Base-by-base conservation (phyloP, 495 filamentous ascomycete genomes). In the Xylaria palmicola region DNA sequence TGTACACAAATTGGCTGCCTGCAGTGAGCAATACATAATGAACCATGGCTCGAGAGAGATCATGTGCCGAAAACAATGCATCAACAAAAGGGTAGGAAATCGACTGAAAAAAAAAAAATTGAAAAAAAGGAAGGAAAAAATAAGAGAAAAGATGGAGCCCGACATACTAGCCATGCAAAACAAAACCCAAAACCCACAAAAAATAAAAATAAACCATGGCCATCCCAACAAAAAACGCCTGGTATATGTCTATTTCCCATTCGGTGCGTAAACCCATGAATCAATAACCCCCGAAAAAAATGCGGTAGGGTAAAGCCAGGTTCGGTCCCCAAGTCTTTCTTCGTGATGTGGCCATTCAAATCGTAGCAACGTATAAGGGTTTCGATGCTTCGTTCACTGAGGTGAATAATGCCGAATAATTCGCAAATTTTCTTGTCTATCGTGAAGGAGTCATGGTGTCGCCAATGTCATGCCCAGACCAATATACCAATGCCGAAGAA, bases 201-300 rank as follows among this genome's bases (percentile, higher is more conserved):
- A n/a, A n/a, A n/a, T n/a, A n/a, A n/a, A n/a, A n/a, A n/a, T n/a
- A n/a, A 36, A 24, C n/a, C 43, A 34, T 57, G 32, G 44, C 52
- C 50, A 57, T 8, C 49, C 32, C 17, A 47, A 44, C 36, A 45
- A 45, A 20, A 41, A 56, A 62, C 60, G 60, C 60, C 60, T 56
- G 52, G 43, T 49, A 53, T 62, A 62, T 50, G 43, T 57, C 41
- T 56, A 49, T 50, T n/a, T 24, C 34, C 52, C 60, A 24, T 47
- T 40, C 51, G 57, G 57, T 57, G 24, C 52, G 44, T 39, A 39
- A 57, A 49, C 4, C 41, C 53, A 43, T 51, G 17, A 56, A 56
- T 26, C 52, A 52, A 50, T 62, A 55, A 36, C 34, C 50, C 41
- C 37, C n/a, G n/a, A n/a, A n/a, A 22, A 37, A 44, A 55, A 61